Evolutionary conservation across 2,329 filamentous ascomycete genomes (phyloP).

Genomic region (Aquanectria penicillioides): DNA sequence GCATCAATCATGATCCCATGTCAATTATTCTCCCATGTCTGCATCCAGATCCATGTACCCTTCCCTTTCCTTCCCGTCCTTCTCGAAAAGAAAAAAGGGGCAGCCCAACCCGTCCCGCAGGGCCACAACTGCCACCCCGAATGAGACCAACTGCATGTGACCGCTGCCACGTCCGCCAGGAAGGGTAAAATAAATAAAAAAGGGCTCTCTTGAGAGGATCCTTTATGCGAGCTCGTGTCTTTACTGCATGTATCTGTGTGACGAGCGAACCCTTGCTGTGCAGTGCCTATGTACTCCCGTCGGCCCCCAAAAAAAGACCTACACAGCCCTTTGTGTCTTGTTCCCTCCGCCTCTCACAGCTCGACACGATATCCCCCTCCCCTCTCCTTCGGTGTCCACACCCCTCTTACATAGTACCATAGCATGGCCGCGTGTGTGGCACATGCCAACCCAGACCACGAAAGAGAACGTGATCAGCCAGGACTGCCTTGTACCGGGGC

Average conservation of each 20-base stretch:
- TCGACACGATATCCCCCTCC: conserved; percentile 43
- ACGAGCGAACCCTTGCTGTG: background rate
- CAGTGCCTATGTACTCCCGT: background rate
- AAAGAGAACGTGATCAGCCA: background rate
- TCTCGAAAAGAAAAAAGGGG: conserved; percentile 13
- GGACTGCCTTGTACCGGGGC: background rate
- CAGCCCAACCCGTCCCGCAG: background rate
- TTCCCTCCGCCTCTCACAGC: conserved; percentile 44
- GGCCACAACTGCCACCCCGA: background rate
- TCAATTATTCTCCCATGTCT: conserved; percentile 6
- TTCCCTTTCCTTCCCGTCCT: conserved; percentile 15
- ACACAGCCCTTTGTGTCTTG: conserved; percentile 32
- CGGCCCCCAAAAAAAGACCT: conserved; percentile 1
- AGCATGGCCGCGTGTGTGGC: conserved; percentile 36
- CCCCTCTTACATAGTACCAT: no score
- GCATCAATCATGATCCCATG: conserved; percentile 11
- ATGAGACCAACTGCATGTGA: conserved; percentile 13
- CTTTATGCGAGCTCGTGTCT: background rate
- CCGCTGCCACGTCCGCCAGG: background rate
- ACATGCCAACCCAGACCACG: conserved; percentile 33
- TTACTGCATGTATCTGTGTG: background rate
- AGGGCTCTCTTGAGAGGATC: no score
- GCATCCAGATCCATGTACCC: conserved; percentile 22
- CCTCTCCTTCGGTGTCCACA: conserved; percentile 15
- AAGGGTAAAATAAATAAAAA: no score